Evolutionary conservation across 2,329 filamentous ascomycete species (phyloP).

Genomic region (Paecilomyces fulvus): DNA sequence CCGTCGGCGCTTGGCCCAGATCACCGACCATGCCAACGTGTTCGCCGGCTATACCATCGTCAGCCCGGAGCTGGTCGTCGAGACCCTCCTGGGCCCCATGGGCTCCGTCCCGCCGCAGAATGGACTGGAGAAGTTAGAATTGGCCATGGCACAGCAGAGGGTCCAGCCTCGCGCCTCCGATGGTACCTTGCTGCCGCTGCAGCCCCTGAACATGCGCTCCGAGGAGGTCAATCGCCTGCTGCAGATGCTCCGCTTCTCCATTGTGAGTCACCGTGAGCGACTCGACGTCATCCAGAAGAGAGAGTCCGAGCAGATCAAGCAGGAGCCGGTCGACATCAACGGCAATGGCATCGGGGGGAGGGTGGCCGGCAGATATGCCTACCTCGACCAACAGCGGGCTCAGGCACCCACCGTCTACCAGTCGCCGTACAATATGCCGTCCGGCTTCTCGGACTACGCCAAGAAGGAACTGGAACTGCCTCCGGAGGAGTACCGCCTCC

Average conservation of each 20-base stretch:
- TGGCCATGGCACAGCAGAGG: slow-evolving; percentile 37
- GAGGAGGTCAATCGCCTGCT: slow-evolving; percentile 35
- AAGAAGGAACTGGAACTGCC: slow-evolving; percentile 30
- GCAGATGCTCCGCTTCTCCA: slow-evolving; percentile 36
- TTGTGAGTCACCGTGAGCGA: slow-evolving; percentile 31
- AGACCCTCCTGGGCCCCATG: slow-evolving; percentile 34
- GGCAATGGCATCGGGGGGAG: slow-evolving; percentile 21
- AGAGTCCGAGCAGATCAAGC: slow-evolving; percentile 25
- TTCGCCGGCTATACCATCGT: slow-evolving; percentile 37
- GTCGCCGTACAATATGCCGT: slow-evolving; percentile 37
- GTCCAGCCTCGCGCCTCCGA: slow-evolving; percentile 32
- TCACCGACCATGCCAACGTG: slow-evolving; percentile 38
- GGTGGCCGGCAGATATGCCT: slow-evolving; percentile 31
- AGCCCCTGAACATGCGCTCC: slow-evolving; percentile 35
- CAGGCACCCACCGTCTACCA: slow-evolving; percentile 32
- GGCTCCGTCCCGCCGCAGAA: slow-evolving; percentile 31
- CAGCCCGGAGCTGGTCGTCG: slow-evolving; percentile 35
- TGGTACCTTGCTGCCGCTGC: slow-evolving; percentile 28
- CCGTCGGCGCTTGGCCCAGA: slow-evolving; percentile 34
- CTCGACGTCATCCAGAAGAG: slow-evolving; percentile 32
- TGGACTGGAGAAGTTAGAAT: slow-evolving; percentile 35
- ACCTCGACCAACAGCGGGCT: slow-evolving; percentile 31
- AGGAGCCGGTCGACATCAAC: slow-evolving; percentile 21
- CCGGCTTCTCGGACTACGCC: slow-evolving; percentile 34
- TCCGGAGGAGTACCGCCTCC: slow-evolving; percentile 21